A percentile compares a stretch with the other conserved stretches of the same genome.
phyloP scores from a whole-genome alignment of 169 alveolate genomes.

The Theileria equi region DNA sequence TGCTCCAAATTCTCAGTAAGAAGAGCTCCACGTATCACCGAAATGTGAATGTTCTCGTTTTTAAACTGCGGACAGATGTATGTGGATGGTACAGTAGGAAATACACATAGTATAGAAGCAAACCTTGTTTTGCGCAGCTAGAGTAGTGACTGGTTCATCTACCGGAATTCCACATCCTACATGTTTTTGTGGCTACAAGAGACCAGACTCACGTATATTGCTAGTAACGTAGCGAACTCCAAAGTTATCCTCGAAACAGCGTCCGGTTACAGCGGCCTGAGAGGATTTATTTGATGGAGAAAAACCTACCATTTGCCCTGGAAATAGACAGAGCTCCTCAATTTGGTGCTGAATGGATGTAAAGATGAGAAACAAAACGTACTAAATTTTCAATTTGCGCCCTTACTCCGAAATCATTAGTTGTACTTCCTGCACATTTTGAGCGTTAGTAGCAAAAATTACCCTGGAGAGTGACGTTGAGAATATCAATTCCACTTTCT shows the following conservation, averaged over 20 bases:
- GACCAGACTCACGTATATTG: constrained; percentile 26
- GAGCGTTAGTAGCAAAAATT: not conserved
- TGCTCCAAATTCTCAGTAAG: constrained; percentile 51
- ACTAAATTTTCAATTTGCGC: constrained; percentile 52
- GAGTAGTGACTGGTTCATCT: constrained; percentile 39
- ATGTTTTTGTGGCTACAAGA: not conserved
- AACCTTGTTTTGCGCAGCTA: constrained; percentile 20
- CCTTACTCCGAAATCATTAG: constrained; percentile 48
- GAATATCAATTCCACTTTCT: constrained; percentile 32
- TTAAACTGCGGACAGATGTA: constrained; percentile 20
- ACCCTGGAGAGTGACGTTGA: constrained; percentile 62
- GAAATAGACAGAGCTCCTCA: constrained; percentile 53
- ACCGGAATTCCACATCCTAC: constrained; percentile 62
- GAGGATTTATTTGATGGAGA: not conserved
- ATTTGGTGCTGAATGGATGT: constrained; percentile 13
- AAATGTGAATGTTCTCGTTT: constrained; percentile 52
- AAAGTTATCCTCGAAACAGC: constrained; percentile 52
- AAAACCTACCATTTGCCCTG: constrained; percentile 60
- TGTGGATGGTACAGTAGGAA: not conserved
- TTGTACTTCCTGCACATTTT: constrained; percentile 22
- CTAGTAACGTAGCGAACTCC: constrained; percentile 55
- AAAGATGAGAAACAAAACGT: not conserved
- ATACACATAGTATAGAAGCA: not conserved
- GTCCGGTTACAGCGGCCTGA: constrained; percentile 60
- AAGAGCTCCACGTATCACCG: constrained; percentile 43